Percentiles rank a stretch among this genome's conserved stretches.
Conservation (phyloP, 2,329 filamentous ascomycete species). For the Aspergillus neotritici region DNA sequence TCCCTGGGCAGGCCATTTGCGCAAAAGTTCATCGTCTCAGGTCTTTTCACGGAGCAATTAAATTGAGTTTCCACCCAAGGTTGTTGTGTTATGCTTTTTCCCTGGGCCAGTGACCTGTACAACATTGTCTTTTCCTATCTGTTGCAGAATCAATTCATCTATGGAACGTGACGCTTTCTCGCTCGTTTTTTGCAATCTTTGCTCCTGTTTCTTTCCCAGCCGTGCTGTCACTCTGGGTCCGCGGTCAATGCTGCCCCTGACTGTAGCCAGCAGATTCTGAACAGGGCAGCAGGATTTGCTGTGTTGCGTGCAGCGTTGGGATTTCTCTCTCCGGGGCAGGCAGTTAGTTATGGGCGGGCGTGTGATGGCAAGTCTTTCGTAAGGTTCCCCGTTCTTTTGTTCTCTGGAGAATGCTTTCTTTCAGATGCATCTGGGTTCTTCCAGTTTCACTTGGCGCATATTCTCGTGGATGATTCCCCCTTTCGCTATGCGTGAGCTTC, state of each 20-base stretch:
- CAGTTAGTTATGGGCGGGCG: too few relatives aligned
- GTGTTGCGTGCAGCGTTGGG: too few relatives aligned
- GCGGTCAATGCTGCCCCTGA: neutral
- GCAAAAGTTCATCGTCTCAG: slow-evolving; percentile 37
- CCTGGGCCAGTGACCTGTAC: slow-evolving; percentile 32
- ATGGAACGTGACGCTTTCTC: slow-evolving; percentile 14
- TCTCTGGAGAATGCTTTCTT: slow-evolving; percentile 1
- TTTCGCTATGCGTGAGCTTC: slow-evolving; percentile 16
- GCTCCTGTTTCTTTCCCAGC: slow-evolving; percentile 6
- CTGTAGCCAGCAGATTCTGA: too few relatives aligned
- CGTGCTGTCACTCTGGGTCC: slow-evolving; percentile 4
- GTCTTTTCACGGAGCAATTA: slow-evolving; percentile 31
- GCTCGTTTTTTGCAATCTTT: slow-evolving; percentile 5
- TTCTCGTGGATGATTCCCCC: slow-evolving; percentile 28
- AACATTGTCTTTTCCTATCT: slow-evolving; percentile 24
- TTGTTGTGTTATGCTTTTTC: slow-evolving; percentile 29
- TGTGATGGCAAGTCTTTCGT: slow-evolving; percentile 6
- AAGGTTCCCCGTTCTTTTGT: slow-evolving; percentile 7
- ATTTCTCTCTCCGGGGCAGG: too few relatives aligned
- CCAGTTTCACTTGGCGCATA: slow-evolving; percentile 10
- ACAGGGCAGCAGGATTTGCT: too few relatives aligned
- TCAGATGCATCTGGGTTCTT: slow-evolving; percentile 7
- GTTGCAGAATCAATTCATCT: slow-evolving; percentile 17
- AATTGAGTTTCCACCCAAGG: slow-evolving; percentile 33
- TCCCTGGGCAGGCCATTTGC: slow-evolving; percentile 42